Conservation (phyloP, 805 yeast species). For the Yamadazyma scolyti region DNA sequence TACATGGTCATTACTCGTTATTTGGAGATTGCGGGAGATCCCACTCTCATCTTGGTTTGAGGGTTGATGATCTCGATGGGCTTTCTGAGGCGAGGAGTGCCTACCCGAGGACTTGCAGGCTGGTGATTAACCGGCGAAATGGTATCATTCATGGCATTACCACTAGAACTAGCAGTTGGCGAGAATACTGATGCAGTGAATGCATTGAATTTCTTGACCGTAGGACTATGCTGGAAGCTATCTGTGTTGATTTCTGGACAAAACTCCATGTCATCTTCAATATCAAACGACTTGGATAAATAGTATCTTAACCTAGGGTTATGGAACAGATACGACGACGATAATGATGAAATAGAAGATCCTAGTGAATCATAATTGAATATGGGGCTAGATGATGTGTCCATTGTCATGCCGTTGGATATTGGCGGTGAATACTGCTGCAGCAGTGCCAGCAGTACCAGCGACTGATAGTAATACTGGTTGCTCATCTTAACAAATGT, state of each 20-base stretch:
- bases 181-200: constrained; percentile 62
- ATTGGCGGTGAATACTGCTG: constrained; percentile 14
- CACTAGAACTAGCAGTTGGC: constrained; percentile 29
- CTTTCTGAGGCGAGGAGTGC: constrained; percentile 57
- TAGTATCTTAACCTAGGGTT: constrained; percentile 53
- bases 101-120: constrained; percentile 38
- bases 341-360: constrained; percentile 9
- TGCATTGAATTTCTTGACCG: constrained; percentile 57
- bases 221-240: constrained; percentile 21
- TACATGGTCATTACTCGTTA: too few species aligned
- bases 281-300: constrained; percentile 57
- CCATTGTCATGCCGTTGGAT: constrained; percentile 11
- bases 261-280: constrained; percentile 62
- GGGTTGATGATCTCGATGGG: constrained; percentile 63
- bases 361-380: constrained; percentile 18
- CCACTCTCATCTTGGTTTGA: constrained; percentile 53
- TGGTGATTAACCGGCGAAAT: constrained; percentile 7
- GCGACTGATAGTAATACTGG: constrained; percentile 30
- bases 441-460: constrained; percentile 15
- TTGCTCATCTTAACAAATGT: too few species aligned
- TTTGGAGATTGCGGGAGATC: constrained; percentile 39
- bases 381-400: constrained; percentile 22
- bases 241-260: constrained; percentile 55
- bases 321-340: constrained; percentile 34
- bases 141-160: constrained; percentile 11